Evolutionary conservation across 768 basidiomycete genomes (phyloP).

Genomic region (Sarcomyxa edulis): DNA sequence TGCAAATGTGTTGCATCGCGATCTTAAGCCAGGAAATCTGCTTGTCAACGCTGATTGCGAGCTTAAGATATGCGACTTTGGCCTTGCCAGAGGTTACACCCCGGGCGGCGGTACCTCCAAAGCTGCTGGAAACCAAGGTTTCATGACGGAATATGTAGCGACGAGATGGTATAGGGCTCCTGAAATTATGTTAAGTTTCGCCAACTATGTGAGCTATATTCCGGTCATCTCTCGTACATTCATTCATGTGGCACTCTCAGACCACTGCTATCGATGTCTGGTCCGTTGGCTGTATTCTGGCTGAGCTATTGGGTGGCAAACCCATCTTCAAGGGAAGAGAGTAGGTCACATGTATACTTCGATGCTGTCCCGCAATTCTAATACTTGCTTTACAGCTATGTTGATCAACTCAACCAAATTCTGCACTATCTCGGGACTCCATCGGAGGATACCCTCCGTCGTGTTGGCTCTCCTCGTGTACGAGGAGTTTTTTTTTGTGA

Average conservation of each 20-base stretch:
- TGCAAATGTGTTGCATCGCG: conserved; percentile 94
- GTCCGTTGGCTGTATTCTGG: conserved; percentile 94
- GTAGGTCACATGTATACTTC: conserved; percentile 38
- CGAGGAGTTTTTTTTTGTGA: conserved; percentile 24
- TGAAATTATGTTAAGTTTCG: conserved; percentile 98
- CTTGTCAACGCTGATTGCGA: conserved; percentile 98
- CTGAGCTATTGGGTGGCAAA: conserved; percentile 88
- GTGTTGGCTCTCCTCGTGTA: conserved; percentile 93
- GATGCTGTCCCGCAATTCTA: conserved; percentile 8
- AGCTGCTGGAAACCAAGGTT: conserved; percentile 79
- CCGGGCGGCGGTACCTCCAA: conserved; percentile 73
- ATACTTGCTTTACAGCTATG: conserved; percentile 55
- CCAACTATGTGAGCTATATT: conserved; percentile 70
- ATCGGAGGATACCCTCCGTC: conserved; percentile 90
- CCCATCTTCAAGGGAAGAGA: conserved; percentile 97
- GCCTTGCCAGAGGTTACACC: conserved; percentile 90
- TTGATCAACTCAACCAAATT: conserved; percentile 98
- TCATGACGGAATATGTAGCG: conserved; percentile 99
- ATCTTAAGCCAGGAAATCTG: conserved; percentile 91
- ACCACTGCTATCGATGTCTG: conserved; percentile 92
- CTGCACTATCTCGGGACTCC: conserved; percentile 98
- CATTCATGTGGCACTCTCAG: conserved; percentile 30
- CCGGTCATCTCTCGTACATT: neutral
- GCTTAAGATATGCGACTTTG: conserved; percentile 98
- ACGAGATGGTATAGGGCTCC: conserved; percentile 98